A percentile compares a stretch with the other conserved stretches of the same genome.
Conservation (phyloP, 164 flowering plant genomes). For the Vitis rotundifolia region DNA sequence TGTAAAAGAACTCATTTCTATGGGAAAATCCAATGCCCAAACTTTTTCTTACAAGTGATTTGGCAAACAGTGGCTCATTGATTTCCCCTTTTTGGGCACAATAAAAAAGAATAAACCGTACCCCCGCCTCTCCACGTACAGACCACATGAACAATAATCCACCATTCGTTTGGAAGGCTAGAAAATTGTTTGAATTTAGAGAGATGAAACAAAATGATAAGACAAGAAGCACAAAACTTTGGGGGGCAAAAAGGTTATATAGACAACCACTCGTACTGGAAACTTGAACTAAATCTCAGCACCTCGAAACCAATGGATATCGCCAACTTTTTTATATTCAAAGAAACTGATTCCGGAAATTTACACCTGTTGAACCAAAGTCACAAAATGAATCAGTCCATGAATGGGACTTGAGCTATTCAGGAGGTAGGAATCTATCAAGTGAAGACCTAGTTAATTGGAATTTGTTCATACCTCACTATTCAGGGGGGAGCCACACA, state of each 20-base stretch:
- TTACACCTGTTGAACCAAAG: slow-evolving; percentile 47
- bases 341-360: slow-evolving; percentile 40
- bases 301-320: slow-evolving; percentile 19
- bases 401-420: neutral
- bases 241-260: neutral
- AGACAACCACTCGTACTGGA: neutral
- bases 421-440: neutral
- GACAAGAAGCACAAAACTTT: neutral
- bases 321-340: neutral
- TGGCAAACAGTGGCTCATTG: neutral
- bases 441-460: too few relatives aligned
- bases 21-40: too few relatives aligned
- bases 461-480: slow-evolving; percentile 22
- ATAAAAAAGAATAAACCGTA: neutral
- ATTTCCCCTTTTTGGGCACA: neutral
- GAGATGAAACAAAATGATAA: neutral
- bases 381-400: neutral
- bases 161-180: neutral
- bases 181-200: neutral
- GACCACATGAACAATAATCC: neutral
- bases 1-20: too few relatives aligned
- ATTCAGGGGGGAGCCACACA: slow-evolving; percentile 10
- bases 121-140: neutral
- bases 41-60: too few relatives aligned
- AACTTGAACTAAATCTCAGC: neutral